A percentile compares a stretch with the other conserved stretches of the same genome.
These are phyloP conservation scores for Pythium chondricola DNA, from an alignment of 352 stramenopile species.

Conservation along the genomic window DNA sequence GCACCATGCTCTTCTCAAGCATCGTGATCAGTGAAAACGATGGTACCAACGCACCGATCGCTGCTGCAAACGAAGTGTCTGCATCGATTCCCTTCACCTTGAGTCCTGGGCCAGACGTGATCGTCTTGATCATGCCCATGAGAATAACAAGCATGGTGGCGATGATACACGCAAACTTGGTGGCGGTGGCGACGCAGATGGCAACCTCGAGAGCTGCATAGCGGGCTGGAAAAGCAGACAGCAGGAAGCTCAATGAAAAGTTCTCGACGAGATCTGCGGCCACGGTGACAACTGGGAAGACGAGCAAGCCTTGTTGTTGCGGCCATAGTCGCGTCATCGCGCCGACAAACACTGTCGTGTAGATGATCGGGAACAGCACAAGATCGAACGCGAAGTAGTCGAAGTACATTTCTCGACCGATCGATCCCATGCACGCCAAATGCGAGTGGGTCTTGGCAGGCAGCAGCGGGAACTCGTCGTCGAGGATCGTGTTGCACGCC, in stretches of 20 bases:
- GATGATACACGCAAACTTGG: conserved; percentile 32
- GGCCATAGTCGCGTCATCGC: conserved; percentile 28
- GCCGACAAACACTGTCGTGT: conserved; percentile 24
- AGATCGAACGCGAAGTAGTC: conserved; percentile 45
- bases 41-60: conserved; percentile 16
- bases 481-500: conserved; percentile 31
- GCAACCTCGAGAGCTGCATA: conserved; percentile 21
- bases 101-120: conserved; percentile 4
- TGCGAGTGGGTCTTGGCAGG: conserved; percentile 25
- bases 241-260: conserved; percentile 28
- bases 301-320: conserved; percentile 4
- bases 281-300: conserved; percentile 24
- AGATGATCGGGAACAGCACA: conserved; percentile 42
- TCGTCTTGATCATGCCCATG: conserved; percentile 4
- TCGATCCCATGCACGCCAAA: conserved; percentile 27
- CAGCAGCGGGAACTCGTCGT: conserved; percentile 27
- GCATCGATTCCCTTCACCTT: conserved; percentile 13
- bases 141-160: conserved; percentile 17
- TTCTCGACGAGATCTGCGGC: conserved; percentile 41
- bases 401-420: conserved; percentile 28
- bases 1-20: conserved; percentile 10
- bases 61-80: conserved; percentile 16
- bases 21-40: conserved; percentile 17
- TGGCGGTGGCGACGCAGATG: conserved; percentile 24
- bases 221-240: conserved; percentile 28